Evolutionary conservation across 2,329 filamentous ascomycete genomes (phyloP).

Genomic region (Sphaerostilbella broomeana): DNA sequence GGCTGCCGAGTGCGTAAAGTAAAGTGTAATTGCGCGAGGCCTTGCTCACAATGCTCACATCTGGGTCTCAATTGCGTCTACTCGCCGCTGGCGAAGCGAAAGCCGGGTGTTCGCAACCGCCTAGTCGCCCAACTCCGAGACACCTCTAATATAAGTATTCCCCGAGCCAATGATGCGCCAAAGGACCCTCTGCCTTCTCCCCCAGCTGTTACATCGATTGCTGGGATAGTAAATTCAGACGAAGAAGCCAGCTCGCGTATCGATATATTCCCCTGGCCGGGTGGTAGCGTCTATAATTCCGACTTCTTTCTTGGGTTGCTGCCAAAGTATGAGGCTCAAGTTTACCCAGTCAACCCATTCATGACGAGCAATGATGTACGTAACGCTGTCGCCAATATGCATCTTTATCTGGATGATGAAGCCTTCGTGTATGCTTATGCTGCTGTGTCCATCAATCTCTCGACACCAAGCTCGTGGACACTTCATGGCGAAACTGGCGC

Average conservation of each 20-base stretch:
- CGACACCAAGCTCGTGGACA: slow-evolving; percentile 24
- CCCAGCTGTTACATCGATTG: slow-evolving; percentile 20
- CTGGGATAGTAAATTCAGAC: slow-evolving; percentile 20
- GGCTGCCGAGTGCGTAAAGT: slow-evolving; percentile 34
- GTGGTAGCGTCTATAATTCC: slow-evolving; percentile 16
- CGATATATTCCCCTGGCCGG: neutral
- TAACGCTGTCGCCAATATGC: slow-evolving; percentile 27
- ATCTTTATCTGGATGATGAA: slow-evolving; percentile 26
- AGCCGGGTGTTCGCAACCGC: slow-evolving; percentile 28
- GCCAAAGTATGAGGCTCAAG: slow-evolving; percentile 28
- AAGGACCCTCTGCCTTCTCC: slow-evolving; percentile 3
- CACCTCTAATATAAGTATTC: slow-evolving; percentile 9
- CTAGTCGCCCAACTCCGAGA: slow-evolving; percentile 31
- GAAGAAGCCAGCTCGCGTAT: neutral
- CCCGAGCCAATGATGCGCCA: neutral
- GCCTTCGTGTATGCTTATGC: slow-evolving; percentile 32
- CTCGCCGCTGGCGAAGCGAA: slow-evolving; percentile 28
- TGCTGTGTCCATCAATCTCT: slow-evolving; percentile 32
- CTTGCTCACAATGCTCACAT: slow-evolving; percentile 32
- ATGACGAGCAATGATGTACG: slow-evolving; percentile 26
- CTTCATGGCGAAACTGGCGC: slow-evolving; percentile 23
- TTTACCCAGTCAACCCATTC: slow-evolving; percentile 33
- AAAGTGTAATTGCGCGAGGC: slow-evolving; percentile 28
- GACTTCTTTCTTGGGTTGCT: slow-evolving; percentile 30
- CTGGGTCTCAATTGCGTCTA: slow-evolving; percentile 30